A percentile compares a stretch with the other conserved stretches of the same genome.
These are phyloP conservation scores for Basidioascus undulatus DNA, from an alignment of 768 basidiomycete genomes.

Conservation along the genomic window DNA sequence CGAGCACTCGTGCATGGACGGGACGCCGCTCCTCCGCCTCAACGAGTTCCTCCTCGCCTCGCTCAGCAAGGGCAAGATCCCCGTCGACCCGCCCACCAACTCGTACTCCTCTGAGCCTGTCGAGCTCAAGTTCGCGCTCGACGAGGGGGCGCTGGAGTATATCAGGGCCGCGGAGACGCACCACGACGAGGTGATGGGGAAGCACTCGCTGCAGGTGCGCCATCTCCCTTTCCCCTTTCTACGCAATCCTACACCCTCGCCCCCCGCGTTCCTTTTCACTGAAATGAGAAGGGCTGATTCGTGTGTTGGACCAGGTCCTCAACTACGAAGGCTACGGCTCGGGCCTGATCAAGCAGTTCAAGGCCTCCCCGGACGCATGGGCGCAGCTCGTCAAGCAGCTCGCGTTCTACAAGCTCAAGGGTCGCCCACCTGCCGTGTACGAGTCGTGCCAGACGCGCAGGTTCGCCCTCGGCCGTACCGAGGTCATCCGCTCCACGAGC, in stretches of 20 bases:
- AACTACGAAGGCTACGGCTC: conserved; percentile 82
- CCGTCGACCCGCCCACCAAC: conserved; percentile 27
- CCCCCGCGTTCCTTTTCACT: no score
- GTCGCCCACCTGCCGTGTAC: conserved; percentile 27
- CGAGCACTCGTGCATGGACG: conserved; percentile 40
- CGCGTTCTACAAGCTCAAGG: conserved; percentile 60
- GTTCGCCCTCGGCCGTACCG: conserved; percentile 72
- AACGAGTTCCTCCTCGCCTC: conserved; percentile 79
- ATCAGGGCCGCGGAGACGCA: conserved; percentile 35
- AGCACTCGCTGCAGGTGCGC: conserved; percentile 55
- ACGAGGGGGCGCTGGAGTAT: conserved; percentile 27
- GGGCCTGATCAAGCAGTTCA: conserved; percentile 37
- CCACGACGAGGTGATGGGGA: conserved; percentile 49
- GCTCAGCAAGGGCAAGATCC: conserved; percentile 43
- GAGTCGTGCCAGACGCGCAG: conserved; percentile 87
- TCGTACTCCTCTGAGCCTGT: conserved; percentile 9
- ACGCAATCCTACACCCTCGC: neutral
- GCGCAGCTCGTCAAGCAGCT: conserved; percentile 88
- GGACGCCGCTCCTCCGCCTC: conserved; percentile 79
- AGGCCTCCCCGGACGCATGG: conserved; percentile 79
- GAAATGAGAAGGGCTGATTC: no score
- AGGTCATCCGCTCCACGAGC: conserved; percentile 73
- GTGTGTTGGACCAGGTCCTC: conserved; percentile 28
- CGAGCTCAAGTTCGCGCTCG: conserved; percentile 38
- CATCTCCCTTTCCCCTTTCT: neutral